Base-by-base conservation (phyloP, 2,329 filamentous ascomycete species). In the Alternaria rosae region DNA sequence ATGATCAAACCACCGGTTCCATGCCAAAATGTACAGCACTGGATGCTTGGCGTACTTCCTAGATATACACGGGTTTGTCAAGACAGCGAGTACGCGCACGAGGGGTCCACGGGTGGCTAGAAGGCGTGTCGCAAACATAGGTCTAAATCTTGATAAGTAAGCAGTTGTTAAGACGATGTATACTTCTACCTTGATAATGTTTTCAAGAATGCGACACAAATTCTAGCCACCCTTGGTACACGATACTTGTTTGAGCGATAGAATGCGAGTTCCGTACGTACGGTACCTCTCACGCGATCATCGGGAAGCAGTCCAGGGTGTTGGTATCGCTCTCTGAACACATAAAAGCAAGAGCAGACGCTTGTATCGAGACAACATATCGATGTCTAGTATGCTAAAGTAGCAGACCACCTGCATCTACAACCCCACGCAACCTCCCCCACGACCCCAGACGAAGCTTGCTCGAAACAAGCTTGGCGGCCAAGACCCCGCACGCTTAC, bases 381-480 rank as follows among this genome's bases (percentile, higher is more conserved):
- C 12, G 7, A 50, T 32, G 17, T 8, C 28, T 11, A 21, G 17
- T 13, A 17, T 50, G 30, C n/a, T 11, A 21, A 26, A 41, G 42
- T 55, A 35, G 53, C 15, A 25, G 12, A 28, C 23, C 21, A 38
- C 25, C n/a, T n/a, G n/a, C 7, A 52, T 25, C 23, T 26, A 17
- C 43, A n/a, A 8, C 20, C 38, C 30, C 56, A 28, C 48, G 26
- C 28, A 48, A 55, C 52, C 52, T 50, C 44, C 51, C 28, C 54
- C 58, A 47, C 38, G 23, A 30, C 44, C 50, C 57, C 60, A 43
- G 25, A 32, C 28, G 57, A 58, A 69, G 65, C 65, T 69, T 68
- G 61, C 62, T 51, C 65, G 21, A 47, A 66, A 69, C 45, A 69
- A 69, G 67, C 64, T 57, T 54, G 57, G 54, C 56, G 51, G 61